Evolutionary conservation across 140 eudicot species (phyloP), one percentile per base, ranked within the genome.

Genomic region (Erigeron philadelphicus): DNA sequence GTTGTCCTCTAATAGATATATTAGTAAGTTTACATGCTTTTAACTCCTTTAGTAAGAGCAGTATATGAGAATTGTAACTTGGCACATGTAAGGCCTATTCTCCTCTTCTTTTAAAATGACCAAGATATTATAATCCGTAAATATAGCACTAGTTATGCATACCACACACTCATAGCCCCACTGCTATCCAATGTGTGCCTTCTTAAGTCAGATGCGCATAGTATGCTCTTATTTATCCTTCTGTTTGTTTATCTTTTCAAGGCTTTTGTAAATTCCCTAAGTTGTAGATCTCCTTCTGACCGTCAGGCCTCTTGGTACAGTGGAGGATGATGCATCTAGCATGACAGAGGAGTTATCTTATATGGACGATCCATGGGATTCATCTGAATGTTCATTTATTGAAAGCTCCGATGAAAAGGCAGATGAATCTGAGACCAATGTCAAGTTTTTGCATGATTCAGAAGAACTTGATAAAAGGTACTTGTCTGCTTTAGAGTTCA

Each of bases 301-400:
- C 56, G 4, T 31, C 81, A 84, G 95, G 88, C 64, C 67, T 65
- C 68, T 44, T 44, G 78, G 25, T 64, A 69, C 71, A 41, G 63
- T 31, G 52, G 87, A 83, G 61, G 53, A 80, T 71, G 93, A 92
- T 74, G 83, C 53, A 38, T 79, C 83, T 66, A 84, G 85, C 86
- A 72, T 68, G 77, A 52, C 55, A 6, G 87, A 84, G 66, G 98
- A 88, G 54, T 67, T 52, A 49, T 75, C 86, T 69, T 64, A 61
- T 78, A 77, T 58, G 70, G 84, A 81, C 23, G 90, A 83, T 76
- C 72, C 64, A 3, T 63, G 59, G 71, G 87, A 88, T 7, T 79
- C 87, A 74, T 83, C 86, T 66, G 98, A 86, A 40, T 79, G 79
- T 85, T 82, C 95, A 67, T 90, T 94, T 49, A 35, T 67, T 13